Conservation (phyloP, 2,329 filamentous ascomycete genomes). For the Pseudocercospora ulei region DNA sequence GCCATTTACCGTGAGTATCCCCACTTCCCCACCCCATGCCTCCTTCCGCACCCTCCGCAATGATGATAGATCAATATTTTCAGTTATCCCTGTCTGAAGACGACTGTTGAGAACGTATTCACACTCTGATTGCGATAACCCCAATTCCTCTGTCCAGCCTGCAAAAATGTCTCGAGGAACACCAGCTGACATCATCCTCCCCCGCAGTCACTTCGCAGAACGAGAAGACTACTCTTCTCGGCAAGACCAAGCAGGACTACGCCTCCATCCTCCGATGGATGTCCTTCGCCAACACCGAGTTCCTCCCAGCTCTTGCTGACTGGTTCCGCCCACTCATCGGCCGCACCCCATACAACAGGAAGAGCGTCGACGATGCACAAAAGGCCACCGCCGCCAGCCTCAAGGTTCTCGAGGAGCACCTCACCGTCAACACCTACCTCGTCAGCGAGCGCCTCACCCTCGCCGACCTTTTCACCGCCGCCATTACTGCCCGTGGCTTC, state of each 20-base stretch:
- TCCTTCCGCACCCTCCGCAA: conserved; percentile 37
- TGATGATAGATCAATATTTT: conserved; percentile 63
- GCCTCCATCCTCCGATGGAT: conserved; percentile 97
- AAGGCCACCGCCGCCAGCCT: conserved; percentile 61
- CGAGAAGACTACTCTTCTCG: conserved; percentile 98
- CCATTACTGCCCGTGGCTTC: conserved; percentile 77
- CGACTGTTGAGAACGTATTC: conserved; percentile 74
- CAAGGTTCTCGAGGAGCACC: conserved; percentile 71
- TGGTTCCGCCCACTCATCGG: conserved; percentile 87
- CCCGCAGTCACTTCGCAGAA: conserved; percentile 89
- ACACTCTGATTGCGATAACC: conserved; percentile 57
- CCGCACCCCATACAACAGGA: conserved; percentile 89
- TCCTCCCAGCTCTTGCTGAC: conserved; percentile 60
- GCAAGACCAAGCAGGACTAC: conserved; percentile 99
- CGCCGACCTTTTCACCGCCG: conserved; percentile 77
- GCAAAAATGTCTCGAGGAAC: conserved; percentile 4
- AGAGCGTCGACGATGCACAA: conserved; percentile 71
- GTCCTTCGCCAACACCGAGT: conserved; percentile 88
- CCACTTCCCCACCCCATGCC: background rate
- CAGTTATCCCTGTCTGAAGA: conserved; percentile 99
- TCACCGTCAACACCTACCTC: conserved; percentile 88
- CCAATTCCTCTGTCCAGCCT: background rate
- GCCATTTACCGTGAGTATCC: conserved; percentile 84
- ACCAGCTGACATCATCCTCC: conserved; percentile 9
- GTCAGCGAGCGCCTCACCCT: conserved; percentile 96